Evolutionary conservation across 495 filamentous ascomycete species (phyloP).

Genomic region (Penicillium longicatenatum): DNA sequence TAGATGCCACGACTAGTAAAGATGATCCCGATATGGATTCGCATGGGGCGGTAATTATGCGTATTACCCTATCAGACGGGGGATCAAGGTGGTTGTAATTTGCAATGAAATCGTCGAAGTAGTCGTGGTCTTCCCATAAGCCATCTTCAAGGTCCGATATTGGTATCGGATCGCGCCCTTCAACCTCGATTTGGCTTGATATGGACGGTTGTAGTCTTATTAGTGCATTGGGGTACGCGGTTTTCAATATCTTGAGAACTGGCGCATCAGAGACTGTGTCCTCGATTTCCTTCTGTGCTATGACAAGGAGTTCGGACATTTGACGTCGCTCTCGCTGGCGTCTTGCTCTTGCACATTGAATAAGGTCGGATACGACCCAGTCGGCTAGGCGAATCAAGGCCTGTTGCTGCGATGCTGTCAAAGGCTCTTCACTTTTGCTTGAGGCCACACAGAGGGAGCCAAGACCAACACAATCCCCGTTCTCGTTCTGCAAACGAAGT

Average conservation of each 20-base stretch:
- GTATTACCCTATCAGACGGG: conserved; percentile 5
- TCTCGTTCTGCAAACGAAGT: conserved; percentile 17
- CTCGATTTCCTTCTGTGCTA: conserved; percentile 4
- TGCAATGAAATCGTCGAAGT: conserved; percentile 17
- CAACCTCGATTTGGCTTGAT: conserved; percentile 11
- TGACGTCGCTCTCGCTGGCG: conserved; percentile 15
- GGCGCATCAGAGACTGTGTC: neutral
- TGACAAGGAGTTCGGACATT: conserved; percentile 16
- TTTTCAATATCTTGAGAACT: neutral
- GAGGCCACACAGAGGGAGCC: conserved; percentile 23
- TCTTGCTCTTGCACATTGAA: conserved; percentile 14
- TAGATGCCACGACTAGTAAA: conserved; percentile 17
- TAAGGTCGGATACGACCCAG: conserved; percentile 22
- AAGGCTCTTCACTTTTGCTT: conserved; percentile 12
- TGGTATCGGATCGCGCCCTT: conserved; percentile 8
- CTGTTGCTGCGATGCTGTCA: conserved; percentile 17
- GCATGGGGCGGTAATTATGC: conserved; percentile 13
- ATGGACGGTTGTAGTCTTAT: conserved; percentile 10
- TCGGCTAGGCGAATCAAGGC: conserved; percentile 19
- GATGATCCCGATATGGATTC: conserved; percentile 17
- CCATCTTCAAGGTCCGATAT: conserved; percentile 9
- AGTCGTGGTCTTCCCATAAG: conserved; percentile 20
- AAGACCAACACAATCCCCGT: conserved; percentile 15
- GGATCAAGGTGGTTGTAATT: conserved; percentile 12
- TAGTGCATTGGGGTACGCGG: neutral